A percentile compares a stretch with the other conserved stretches of the same genome.
Conservation (phyloP, 1,284 basidiomycete genomes). For the Neolentinus lepideus region DNA sequence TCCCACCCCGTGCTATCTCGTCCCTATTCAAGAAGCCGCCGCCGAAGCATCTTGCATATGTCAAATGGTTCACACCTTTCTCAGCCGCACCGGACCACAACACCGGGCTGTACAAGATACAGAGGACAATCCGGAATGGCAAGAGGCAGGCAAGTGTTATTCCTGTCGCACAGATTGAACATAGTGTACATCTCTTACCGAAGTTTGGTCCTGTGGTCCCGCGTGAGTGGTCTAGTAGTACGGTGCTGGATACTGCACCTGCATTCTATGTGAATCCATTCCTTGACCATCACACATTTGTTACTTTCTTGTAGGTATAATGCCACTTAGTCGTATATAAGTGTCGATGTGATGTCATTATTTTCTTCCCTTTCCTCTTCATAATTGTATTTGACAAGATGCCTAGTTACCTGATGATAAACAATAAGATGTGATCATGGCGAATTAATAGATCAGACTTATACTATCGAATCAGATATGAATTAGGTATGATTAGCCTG, state of each 20-base stretch:
- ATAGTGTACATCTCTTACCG: conserved; percentile 24
- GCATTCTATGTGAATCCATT: no score
- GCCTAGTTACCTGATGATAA: no score
- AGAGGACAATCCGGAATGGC: conserved; percentile 9
- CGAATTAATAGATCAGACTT: neutral
- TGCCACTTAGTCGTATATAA: neutral
- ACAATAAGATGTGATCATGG: neutral
- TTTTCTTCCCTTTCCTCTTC: neutral
- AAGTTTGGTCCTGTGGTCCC: conserved; percentile 18
- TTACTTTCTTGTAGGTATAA: conserved; percentile 5
- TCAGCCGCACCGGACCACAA: conserved; percentile 9
- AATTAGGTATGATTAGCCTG: neutral
- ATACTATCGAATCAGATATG: neutral
- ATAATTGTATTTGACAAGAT: no score
- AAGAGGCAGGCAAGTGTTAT: conserved; percentile 17
- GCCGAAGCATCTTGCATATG: conserved; percentile 15
- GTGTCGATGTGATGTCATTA: neutral
- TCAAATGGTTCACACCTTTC: conserved; percentile 20
- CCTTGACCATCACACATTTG: conserved; percentile 22
- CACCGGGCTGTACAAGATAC: conserved; percentile 17
- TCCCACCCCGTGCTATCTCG: conserved; percentile 9
- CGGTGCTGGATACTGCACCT: conserved; percentile 22
- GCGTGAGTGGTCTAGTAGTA: conserved; percentile 23
- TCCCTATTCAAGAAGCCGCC: neutral
- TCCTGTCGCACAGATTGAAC: conserved; percentile 14